A percentile compares a stretch with the other conserved stretches of the same genome.
These are phyloP conservation scores for Sindora glabra DNA, from an alignment of 306 rosid genomes.

Conservation along the genomic window DNA sequence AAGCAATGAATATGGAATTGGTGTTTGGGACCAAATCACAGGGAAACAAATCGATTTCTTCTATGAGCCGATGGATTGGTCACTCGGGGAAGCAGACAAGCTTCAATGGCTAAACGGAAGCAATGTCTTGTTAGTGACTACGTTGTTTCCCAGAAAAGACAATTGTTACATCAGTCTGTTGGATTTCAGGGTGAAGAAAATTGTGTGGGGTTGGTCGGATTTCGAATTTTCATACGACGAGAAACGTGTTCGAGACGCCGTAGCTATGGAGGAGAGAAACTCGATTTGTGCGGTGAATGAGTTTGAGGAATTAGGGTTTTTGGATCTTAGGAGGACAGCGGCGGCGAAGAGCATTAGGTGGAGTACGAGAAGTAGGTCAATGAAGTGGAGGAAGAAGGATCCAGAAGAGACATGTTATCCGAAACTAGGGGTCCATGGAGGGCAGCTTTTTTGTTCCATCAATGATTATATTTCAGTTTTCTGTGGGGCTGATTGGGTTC, in stretches of 20 bases:
- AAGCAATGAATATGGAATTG: constrained; percentile 86
- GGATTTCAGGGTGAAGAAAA: constrained; percentile 77
- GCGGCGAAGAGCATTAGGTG: constrained; percentile 69
- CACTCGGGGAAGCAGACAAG: constrained; percentile 96
- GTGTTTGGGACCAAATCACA: constrained; percentile 88
- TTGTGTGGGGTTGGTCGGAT: constrained; percentile 97
- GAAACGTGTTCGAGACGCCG: constrained; percentile 80
- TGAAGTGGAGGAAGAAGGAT: constrained; percentile 83
- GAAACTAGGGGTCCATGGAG: constrained; percentile 71
- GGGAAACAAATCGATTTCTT: constrained; percentile 79
- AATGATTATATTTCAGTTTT: constrained; percentile 84
- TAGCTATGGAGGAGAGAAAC: constrained; percentile 76
- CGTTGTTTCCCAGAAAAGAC: constrained; percentile 86
- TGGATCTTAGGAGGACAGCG: constrained; percentile 64
- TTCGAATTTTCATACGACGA: constrained; percentile 61
- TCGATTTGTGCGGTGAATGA: constrained; percentile 91
- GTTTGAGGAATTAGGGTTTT: constrained; percentile 86
- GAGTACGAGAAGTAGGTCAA: constrained; percentile 82
- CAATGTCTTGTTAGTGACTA: constrained; percentile 71
- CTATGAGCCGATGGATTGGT: constrained; percentile 81
- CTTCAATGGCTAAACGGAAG: constrained; percentile 75
- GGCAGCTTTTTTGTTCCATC: constrained; percentile 92
- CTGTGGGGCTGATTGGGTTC: constrained; percentile 86
- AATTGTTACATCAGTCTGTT: constrained; percentile 81
- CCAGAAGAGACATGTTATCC: constrained; percentile 95